These are phyloP conservation scores for Colletotrichum sp. DNA, from an alignment of 2,329 filamentous ascomycete genomes.

Conservation along the genomic window DNA sequence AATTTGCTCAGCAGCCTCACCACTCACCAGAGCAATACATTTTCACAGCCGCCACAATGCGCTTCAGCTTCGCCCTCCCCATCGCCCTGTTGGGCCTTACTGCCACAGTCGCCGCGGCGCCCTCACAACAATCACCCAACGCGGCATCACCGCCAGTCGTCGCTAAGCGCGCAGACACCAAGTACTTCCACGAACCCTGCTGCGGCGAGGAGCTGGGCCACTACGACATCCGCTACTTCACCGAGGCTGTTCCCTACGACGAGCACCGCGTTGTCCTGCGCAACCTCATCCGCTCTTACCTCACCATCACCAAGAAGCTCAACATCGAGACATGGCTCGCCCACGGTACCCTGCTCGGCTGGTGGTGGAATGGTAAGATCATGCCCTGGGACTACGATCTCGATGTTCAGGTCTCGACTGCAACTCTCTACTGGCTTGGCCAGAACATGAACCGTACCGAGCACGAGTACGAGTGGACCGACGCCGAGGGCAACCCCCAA, in stretches of 20 bases:
- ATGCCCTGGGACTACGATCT: constrained; percentile 88
- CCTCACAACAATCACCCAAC: not conserved
- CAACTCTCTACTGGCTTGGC: constrained; percentile 70
- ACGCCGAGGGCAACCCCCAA: constrained; percentile 46
- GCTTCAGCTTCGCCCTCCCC: not conserved
- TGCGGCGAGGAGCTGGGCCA: constrained; percentile 66
- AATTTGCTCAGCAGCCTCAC: not conserved
- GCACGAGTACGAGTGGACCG: constrained; percentile 57
- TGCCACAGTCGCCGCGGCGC: not conserved
- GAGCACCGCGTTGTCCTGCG: constrained; percentile 70
- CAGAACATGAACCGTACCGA: constrained; percentile 72
- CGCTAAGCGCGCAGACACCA: constrained; percentile 33
- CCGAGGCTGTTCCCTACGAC: constrained; percentile 65
- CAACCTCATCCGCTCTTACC: constrained; percentile 76
- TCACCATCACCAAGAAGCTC: constrained; percentile 67
- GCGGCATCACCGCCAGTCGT: not conserved
- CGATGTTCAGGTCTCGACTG: constrained; percentile 77
- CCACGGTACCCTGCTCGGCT: constrained; percentile 82
- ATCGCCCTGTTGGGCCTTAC: constrained; percentile 5
- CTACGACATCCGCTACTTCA: constrained; percentile 77
- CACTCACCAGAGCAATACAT: not conserved
- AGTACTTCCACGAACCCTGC: constrained; percentile 73
- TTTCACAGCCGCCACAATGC: not conserved
- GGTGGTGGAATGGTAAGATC: constrained; percentile 85
- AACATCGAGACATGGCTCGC: constrained; percentile 85